Base-by-base conservation (phyloP, 768 basidiomycete species). In the Paxillus ammoniavirescens region DNA sequence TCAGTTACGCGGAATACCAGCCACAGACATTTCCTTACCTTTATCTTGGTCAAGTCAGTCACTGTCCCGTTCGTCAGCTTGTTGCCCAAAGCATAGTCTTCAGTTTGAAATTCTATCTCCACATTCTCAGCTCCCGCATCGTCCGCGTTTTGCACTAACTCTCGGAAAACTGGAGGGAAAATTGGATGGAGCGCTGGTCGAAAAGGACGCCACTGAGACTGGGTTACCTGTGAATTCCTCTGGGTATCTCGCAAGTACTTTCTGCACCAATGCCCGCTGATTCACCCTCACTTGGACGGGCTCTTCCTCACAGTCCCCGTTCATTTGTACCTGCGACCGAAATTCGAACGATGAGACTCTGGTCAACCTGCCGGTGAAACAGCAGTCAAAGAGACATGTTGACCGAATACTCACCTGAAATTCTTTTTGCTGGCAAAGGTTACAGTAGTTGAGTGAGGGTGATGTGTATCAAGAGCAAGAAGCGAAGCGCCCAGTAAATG, bases 81-180 rank as follows among this genome's bases (percentile, higher is more conserved):
- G 1, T 41, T 9, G 15, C 23, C 12, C 9, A 23, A 2, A 23
- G 58, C 28, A 36, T 49, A 60, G 28, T 46, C 49, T 41, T 59
- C 50, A 5, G 74, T 72, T 33, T 69, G 63, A 55, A 75, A 75
- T 21, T 67, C 68, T 12, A 76, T 72, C 57, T 73, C 64, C 28
- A 74, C 71, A 2, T 54, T 55, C 31, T 57, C 64, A 1, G 73
- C 66, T 9, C 65, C 69, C 1, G 72, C 78, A 65, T 81, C 79
- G 54, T 80, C 78, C 8, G 80, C 77, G 58, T 82, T 82, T 62
- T 82, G 81, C 6, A 81, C 61, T 17, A 82, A 65, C 59, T 82
- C 81, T 46, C 81, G 65, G 51, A 77, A 76, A 42, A 81, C 76
- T 68, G 17, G 38, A 18, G 42, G 21, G 23, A 43, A 40, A 40